These are phyloP conservation scores for Tanozyma kutaoensis DNA, from an alignment of 805 yeast genomes.

Conservation along the genomic window DNA sequence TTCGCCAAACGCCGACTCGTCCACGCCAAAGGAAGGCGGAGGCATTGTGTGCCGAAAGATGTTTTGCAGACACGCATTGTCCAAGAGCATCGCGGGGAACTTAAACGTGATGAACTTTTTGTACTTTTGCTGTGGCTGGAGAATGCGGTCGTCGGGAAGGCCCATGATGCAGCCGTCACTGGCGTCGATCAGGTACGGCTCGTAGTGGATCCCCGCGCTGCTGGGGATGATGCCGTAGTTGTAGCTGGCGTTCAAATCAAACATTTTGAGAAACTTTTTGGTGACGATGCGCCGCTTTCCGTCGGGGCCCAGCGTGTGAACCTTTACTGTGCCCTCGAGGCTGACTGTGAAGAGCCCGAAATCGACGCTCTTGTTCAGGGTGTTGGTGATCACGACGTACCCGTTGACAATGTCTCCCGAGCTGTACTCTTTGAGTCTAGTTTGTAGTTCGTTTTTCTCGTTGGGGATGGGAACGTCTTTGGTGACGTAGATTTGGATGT, in stretches of 20 bases:
- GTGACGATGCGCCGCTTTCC: constrained; percentile 6
- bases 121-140: constrained; percentile 35
- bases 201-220: constrained; percentile 35
- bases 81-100: constrained; percentile 40
- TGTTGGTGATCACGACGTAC: constrained; percentile 34
- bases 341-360: constrained; percentile 27
- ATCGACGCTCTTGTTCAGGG: constrained; percentile 27
- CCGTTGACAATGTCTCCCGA: constrained; percentile 30
- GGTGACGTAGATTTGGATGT: constrained; percentile 37
- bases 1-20: constrained; percentile 20
- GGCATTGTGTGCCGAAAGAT: constrained; percentile 24
- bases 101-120: constrained; percentile 48
- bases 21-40: constrained; percentile 30
- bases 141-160: constrained; percentile 31
- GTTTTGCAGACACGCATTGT: constrained; percentile 36
- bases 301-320: constrained; percentile 4
- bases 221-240: constrained; percentile 36
- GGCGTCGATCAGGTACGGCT: constrained; percentile 27
- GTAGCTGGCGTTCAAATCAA: constrained; percentile 45
- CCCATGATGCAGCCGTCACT: constrained; percentile 37
- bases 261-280: constrained; percentile 45
- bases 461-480: constrained; percentile 38
- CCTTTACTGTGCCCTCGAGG: constrained; percentile 20
- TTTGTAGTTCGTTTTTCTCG: constrained; percentile 25
- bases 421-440: constrained; percentile 29